Percentiles rank a stretch among this genome's conserved stretches.
phyloP scores from a whole-genome alignment of 2,329 filamentous ascomycete genomes.

The Chrysosporium keratinophilum region DNA sequence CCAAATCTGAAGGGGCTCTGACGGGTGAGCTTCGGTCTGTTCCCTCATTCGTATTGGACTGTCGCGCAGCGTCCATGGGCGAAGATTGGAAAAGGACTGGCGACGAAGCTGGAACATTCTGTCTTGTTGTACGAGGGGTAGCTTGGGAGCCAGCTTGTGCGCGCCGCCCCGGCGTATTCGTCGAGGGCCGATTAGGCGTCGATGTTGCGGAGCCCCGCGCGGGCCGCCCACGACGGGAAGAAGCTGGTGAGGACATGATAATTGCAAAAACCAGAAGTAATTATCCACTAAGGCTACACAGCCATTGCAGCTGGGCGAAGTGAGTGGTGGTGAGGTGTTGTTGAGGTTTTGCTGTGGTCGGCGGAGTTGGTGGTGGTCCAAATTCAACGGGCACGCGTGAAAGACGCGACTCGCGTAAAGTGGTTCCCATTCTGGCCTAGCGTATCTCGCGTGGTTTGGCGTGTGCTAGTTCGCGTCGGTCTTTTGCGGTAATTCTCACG shows the following conservation, averaged over 20 bases:
- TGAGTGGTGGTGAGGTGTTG: no score
- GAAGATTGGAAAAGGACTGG: conserved; percentile 68
- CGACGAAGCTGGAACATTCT: conserved; percentile 56
- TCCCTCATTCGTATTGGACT: conserved; percentile 26
- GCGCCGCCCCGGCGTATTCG: conserved; percentile 12
- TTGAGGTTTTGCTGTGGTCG: neutral
- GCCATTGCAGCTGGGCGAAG: no score
- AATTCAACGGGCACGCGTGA: conserved; percentile 2
- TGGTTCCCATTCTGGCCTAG: conserved; percentile 6
- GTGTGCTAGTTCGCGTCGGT: no score
- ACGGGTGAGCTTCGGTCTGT: conserved; percentile 43
- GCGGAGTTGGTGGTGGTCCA: neutral
- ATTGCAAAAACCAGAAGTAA: neutral
- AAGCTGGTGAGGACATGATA: conserved; percentile 38
- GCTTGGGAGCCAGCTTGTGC: conserved; percentile 25
- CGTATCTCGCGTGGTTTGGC: neutral
- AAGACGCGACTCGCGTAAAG: conserved; percentile 16
- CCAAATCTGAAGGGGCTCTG: conserved; percentile 29
- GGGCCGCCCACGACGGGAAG: conserved; percentile 32
- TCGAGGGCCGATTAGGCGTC: conserved; percentile 27
- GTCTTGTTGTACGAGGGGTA: conserved; percentile 40
- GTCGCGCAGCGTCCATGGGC: conserved; percentile 39
- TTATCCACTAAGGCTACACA: neutral
- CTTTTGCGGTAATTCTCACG: no score
- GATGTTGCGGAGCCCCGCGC: conserved; percentile 32